A percentile compares a stretch with the other conserved stretches of the same genome.
Evolutionary conservation across 495 filamentous ascomycete genomes (phyloP).

Genomic region (Neurospora cerealis): DNA sequence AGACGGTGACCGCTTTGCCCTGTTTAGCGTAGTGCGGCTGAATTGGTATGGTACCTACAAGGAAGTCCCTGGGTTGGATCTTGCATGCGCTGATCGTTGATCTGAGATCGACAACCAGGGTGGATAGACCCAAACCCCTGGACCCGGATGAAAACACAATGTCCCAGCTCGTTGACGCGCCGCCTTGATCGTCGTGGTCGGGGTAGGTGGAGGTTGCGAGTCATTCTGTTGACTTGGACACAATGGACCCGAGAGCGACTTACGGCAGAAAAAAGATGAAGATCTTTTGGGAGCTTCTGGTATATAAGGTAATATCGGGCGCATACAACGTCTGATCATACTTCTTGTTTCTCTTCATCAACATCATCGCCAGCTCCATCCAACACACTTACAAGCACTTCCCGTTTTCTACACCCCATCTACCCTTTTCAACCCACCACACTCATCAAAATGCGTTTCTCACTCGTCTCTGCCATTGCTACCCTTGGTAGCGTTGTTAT

Average conservation of each 20-base stretch:
- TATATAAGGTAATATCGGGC: not conserved
- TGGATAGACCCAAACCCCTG: not conserved
- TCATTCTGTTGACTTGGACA: too few relatives aligned
- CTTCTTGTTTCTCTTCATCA: not conserved
- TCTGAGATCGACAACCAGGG: not conserved
- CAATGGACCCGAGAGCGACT: not conserved
- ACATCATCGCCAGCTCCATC: not conserved
- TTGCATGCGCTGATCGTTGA: not conserved
- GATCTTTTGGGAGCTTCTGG: not conserved
- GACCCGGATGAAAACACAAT: not conserved
- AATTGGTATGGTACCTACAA: not conserved
- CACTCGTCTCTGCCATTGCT: slow-evolving; percentile 4
- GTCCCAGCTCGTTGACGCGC: not conserved
- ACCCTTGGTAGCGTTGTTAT: slow-evolving; percentile 4
- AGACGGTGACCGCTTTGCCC: not conserved
- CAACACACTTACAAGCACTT: not conserved
- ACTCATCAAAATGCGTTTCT: slow-evolving; percentile 13
- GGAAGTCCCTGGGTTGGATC: not conserved
- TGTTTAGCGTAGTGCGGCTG: not conserved
- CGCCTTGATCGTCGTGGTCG: not conserved
- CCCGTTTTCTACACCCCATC: not conserved
- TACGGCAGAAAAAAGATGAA: not conserved
- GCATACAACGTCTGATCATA: not conserved
- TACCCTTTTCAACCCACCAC: not conserved
- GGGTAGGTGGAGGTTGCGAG: too few relatives aligned